Evolutionary conservation across 148 eudicot genomes (phyloP).

Genomic region (Rhododendron kiyosumense): DNA sequence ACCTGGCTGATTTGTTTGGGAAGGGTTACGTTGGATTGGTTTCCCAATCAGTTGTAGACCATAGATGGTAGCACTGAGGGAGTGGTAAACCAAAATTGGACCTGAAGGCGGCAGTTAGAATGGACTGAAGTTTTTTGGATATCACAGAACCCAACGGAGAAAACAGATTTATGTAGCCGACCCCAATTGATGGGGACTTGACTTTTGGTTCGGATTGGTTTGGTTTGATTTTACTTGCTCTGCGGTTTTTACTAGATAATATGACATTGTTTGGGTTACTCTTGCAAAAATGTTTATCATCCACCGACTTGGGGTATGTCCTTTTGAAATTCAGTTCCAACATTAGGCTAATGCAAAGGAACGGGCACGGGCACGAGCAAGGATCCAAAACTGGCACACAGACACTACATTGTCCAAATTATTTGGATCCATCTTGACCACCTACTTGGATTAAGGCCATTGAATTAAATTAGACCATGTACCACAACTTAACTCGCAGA

Average conservation of each 20-base stretch:
- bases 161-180: background rate
- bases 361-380: background rate
- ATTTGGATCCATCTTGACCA: background rate
- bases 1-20: too few species aligned
- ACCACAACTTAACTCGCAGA: background rate
- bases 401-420: background rate
- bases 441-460: too few species aligned
- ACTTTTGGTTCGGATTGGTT: background rate
- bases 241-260: background rate
- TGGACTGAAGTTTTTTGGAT: background rate
- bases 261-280: background rate
- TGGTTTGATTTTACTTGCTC: background rate
- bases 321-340: background rate
- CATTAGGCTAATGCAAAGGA: background rate
- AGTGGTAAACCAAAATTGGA: background rate
- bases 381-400: background rate
- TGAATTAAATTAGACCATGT: too few species aligned
- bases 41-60: background rate
- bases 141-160: background rate
- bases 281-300: background rate
- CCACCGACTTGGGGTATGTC: background rate
- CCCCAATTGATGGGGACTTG: background rate
- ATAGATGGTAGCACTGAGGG: background rate
- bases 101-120: background rate
- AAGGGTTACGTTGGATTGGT: too few species aligned